Percentiles rank a stretch among this genome's conserved stretches.
phyloP scores from a whole-genome alignment of 345 rosid genomes.

The Populus euphratica region DNA sequence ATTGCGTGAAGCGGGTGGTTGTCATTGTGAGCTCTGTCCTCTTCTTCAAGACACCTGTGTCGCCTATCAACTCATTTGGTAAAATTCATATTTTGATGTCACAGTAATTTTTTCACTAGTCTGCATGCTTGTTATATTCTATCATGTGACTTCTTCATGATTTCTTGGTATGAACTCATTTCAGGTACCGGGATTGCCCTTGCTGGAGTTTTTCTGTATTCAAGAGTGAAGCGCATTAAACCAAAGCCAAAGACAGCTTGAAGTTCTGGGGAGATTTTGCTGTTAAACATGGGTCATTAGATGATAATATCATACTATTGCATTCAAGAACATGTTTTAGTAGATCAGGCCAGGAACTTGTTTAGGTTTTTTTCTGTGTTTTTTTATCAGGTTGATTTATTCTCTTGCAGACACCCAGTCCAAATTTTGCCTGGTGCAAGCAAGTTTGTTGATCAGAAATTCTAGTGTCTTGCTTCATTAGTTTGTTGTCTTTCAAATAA shows the following conservation, averaged over 20 bases:
- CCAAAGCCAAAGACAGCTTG: constrained; percentile 76
- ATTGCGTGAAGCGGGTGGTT: constrained; percentile 98
- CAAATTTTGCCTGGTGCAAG: neutral
- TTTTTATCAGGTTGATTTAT: neutral
- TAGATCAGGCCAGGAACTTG: constrained; percentile 17
- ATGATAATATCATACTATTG: neutral
- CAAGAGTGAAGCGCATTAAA: constrained; percentile 90
- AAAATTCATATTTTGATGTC: constrained; percentile 7
- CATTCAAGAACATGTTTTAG: constrained; percentile 11
- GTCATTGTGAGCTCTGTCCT: constrained; percentile 98
- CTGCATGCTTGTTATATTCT: neutral
- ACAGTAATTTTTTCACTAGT: neutral
- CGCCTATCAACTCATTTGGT: constrained; percentile 81
- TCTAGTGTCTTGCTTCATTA: neutral
- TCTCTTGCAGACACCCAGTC: neutral
- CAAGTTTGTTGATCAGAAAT: neutral
- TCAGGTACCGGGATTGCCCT: constrained; percentile 94
- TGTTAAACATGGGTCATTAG: neutral
- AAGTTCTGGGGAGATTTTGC: constrained; percentile 7
- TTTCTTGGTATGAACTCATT: neutral
- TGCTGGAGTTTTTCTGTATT: constrained; percentile 91
- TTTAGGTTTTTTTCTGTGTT: neutral
- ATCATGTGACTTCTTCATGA: neutral
- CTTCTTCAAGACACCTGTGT: constrained; percentile 82
- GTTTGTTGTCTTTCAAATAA: neutral